Base-by-base conservation (phyloP, 495 filamentous ascomycete genomes). In the Xylaria sp. region DNA sequence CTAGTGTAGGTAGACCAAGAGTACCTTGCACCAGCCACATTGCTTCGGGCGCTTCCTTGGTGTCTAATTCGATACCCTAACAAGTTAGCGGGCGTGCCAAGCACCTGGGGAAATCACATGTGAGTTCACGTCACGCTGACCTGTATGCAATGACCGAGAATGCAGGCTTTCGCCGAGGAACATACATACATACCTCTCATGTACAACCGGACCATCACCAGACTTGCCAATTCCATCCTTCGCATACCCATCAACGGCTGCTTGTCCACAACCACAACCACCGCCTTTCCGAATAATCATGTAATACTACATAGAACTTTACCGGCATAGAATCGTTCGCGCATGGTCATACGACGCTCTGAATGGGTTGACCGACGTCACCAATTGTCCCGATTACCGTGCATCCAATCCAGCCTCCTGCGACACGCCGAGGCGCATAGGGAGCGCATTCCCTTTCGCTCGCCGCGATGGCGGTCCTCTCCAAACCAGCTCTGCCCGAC, bases 391-490 rank as follows among this genome's bases (percentile, higher is more conserved):
- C 44, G 29, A 61, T 26, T 31, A 29, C 46, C 68, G 14, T 61
- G 44, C 26, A 21, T 21, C 24, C n/a, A 52, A 50, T 21, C 24
- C n/a, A 52, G 43, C 58, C 37, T 11, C 31, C 29, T 53, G 64
- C 24, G 29, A 35, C 43, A 52, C 31, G 44, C 31, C 67, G 62
- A 61, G 66, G 33, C 50, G 61, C 61, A 48, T 59, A 41, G 59
- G 69, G 66, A 68, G 37, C 46, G 44, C 57, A 67, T 71, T 53
- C 43, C 65, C 35, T 67, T 15, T 50, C 41, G 50, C 44, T 59
- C 62, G 44, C 66, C 59, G 81, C 73, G 72, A 97, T 97, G 92
- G 92, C 92, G 74, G 89, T 85, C 72, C 91, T 91, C 78, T 97
- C 95, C 29, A 97, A 95, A 82, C 84, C 97, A 41, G 82, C 87